Conservation (phyloP, 2,329 filamentous ascomycete genomes). For the Taxawa tesnikishii region DNA sequence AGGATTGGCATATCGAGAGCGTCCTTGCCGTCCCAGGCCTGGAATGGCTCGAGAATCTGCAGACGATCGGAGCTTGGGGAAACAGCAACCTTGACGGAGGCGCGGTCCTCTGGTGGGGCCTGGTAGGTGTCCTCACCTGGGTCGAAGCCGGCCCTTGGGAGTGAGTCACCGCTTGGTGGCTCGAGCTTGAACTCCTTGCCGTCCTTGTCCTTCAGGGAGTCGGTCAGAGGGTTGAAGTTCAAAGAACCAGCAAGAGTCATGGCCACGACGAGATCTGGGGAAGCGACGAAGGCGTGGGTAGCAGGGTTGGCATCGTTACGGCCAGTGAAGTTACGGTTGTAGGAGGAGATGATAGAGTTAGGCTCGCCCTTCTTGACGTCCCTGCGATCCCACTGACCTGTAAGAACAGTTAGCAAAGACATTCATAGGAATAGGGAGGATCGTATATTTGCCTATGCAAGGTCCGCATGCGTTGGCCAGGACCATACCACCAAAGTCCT, state of each 20-base stretch:
- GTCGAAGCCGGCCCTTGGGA: conserved; percentile 76
- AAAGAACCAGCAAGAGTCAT: conserved; percentile 72
- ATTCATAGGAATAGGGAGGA: conserved; percentile 2
- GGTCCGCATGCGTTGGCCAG: conserved; percentile 88
- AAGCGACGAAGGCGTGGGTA: conserved; percentile 87
- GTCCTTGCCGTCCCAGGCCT: conserved; percentile 86
- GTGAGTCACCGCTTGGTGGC: conserved; percentile 65
- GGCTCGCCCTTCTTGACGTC: conserved; percentile 91
- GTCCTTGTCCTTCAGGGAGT: conserved; percentile 85
- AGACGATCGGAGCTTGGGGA: conserved; percentile 87
- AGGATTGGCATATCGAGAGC: conserved; percentile 73
- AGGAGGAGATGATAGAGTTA: conserved; percentile 96
- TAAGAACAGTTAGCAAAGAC: conserved; percentile 1
- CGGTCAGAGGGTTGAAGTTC: conserved; percentile 90
- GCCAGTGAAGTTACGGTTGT: conserved; percentile 99
- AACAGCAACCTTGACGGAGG: conserved; percentile 63
- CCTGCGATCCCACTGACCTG: conserved; percentile 74
- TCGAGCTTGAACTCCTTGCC: conserved; percentile 91
- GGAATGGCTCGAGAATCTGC: conserved; percentile 78
- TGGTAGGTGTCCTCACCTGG: conserved; percentile 90
- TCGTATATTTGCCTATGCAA: conserved; percentile 52
- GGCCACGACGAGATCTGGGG: conserved; percentile 79
- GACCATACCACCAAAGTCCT: conserved; percentile 90
- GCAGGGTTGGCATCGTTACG: conserved; percentile 94
- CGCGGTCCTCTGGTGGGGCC: conserved; percentile 73